phyloP scores from a whole-genome alignment of 768 basidiomycete genomes.

The Boletus coccyginus region DNA sequence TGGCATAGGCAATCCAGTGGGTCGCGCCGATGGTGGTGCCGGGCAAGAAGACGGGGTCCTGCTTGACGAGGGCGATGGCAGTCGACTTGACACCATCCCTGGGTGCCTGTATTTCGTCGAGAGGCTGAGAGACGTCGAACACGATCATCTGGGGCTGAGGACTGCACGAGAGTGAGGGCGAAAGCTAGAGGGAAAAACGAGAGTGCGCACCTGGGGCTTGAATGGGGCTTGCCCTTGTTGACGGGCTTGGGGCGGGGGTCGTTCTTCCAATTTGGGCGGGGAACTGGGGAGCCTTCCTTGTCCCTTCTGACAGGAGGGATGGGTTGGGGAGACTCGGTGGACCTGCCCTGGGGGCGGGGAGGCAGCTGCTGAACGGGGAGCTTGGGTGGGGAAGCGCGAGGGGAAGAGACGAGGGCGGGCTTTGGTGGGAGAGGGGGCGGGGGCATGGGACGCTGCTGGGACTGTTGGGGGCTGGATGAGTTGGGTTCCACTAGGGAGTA shows the following conservation, averaged over 20 bases:
- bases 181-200: neutral
- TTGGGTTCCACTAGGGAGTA: constrained; percentile 43
- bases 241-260: constrained; percentile 38
- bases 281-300: constrained; percentile 70
- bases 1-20: constrained; percentile 90
- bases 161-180: constrained; percentile 30
- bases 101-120: constrained; percentile 74
- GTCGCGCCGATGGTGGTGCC: constrained; percentile 89
- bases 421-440: constrained; percentile 66
- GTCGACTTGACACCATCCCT: constrained; percentile 83
- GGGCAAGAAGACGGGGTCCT: constrained; percentile 79
- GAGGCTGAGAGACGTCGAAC: constrained; percentile 70
- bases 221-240: constrained; percentile 43
- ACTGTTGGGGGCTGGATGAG: constrained; percentile 19
- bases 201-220: constrained; percentile 54
- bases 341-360: constrained; percentile 44
- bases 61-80: constrained; percentile 84
- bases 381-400: constrained; percentile 67
- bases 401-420: constrained; percentile 49
- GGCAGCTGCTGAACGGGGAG: constrained; percentile 43
- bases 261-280: constrained; percentile 43
- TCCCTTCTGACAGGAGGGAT: constrained; percentile 45
- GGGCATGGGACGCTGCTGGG: constrained; percentile 35
- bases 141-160: constrained; percentile 65
- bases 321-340: constrained; percentile 50